These are phyloP conservation scores for Chaetomiaceae sp. DNA, from an alignment of 2,329 filamentous ascomycete species.

Conservation along the genomic window DNA sequence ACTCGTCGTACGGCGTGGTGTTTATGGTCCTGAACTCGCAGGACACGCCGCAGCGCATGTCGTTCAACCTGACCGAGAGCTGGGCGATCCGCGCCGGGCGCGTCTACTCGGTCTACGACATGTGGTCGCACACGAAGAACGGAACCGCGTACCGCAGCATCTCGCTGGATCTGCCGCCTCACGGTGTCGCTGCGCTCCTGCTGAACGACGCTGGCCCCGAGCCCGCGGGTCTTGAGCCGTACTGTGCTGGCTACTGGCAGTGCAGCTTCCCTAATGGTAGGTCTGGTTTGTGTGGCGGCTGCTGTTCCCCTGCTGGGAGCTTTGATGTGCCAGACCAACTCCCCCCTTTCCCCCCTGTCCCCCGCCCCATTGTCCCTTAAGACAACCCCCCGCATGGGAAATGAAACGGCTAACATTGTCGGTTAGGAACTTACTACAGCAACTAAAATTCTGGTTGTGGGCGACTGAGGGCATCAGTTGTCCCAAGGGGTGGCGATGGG, in stretches of 20 bases:
- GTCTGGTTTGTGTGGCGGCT: neutral
- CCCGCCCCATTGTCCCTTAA: no score
- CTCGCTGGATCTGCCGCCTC: constrained; percentile 9
- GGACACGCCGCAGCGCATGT: constrained; percentile 3
- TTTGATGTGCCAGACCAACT: no score
- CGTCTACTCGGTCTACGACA: constrained; percentile 14
- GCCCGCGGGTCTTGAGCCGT: constrained; percentile 6
- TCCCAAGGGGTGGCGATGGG: no score
- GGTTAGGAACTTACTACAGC: no score
- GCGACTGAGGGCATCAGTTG: no score
- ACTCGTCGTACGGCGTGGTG: constrained; percentile 7
- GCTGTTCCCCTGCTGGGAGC: no score
- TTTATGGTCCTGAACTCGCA: constrained; percentile 4
- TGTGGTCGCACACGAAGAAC: constrained; percentile 15
- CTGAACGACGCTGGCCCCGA: constrained; percentile 14
- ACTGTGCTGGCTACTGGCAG: constrained; percentile 11
- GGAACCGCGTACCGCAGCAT: constrained; percentile 9
- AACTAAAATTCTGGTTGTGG: no score
- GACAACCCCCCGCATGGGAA: no score
- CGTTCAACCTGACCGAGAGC: constrained; percentile 17
- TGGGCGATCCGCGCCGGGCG: constrained; percentile 15
- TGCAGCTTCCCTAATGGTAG: constrained; percentile 12
- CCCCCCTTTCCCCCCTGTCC: no score
- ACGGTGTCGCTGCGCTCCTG: constrained; percentile 13
- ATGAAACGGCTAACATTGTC: no score